Conservation (phyloP, 768 basidiomycete species). For the Porphyrellus cyaneotinctus region DNA sequence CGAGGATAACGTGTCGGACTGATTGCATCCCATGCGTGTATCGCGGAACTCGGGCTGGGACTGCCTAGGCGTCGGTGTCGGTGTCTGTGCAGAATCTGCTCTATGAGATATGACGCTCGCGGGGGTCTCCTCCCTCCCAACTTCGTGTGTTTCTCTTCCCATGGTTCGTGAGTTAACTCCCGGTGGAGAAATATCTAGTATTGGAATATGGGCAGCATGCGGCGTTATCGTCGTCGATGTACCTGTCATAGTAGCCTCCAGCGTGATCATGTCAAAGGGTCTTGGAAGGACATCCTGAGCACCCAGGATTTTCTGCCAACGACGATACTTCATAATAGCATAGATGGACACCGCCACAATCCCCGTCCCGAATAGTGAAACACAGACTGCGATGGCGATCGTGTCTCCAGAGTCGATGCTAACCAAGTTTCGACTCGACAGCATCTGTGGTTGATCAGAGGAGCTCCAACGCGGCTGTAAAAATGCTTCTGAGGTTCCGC, state of each 20-base stretch:
- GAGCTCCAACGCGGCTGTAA: conserved; percentile 2
- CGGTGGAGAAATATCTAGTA: neutral
- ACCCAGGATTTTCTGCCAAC: conserved; percentile 10
- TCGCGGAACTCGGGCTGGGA: neutral
- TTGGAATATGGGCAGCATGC: neutral
- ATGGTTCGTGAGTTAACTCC: neutral
- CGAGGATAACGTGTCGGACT: conserved; percentile 1
- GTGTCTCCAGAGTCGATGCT: conserved; percentile 2
- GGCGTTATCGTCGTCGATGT: neutral
- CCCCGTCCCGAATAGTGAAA: conserved; percentile 20
- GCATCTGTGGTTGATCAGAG: conserved; percentile 6
- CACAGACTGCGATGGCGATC: conserved; percentile 16
- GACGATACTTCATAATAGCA: conserved; percentile 17
- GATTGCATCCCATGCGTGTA: neutral
- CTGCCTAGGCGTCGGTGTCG: neutral
- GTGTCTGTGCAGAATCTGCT: neutral
- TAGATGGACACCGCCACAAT: conserved; percentile 12
- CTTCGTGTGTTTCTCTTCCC: neutral
- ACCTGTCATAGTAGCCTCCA: conserved; percentile 3
- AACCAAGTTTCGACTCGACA: neutral
- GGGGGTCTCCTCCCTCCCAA: neutral
- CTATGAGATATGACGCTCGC: neutral
- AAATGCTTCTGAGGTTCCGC: neutral
- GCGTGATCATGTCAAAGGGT: conserved; percentile 17
- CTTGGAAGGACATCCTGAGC: conserved; percentile 27